These are phyloP conservation scores for Pseudocercospora macadamiae DNA, from an alignment of 2,329 filamentous ascomycete species.

Conservation along the genomic window DNA sequence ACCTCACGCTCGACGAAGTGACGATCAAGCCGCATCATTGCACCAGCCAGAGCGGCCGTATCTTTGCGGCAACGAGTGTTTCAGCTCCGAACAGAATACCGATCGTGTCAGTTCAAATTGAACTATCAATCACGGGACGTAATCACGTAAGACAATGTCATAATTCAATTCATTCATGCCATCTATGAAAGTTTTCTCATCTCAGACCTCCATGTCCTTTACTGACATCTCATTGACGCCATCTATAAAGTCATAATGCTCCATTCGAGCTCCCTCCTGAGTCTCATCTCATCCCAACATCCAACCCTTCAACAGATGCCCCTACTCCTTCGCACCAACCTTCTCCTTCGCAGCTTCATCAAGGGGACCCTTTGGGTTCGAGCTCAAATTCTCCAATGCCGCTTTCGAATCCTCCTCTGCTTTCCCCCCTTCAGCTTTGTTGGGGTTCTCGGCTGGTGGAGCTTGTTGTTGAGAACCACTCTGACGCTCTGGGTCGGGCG, in stretches of 20 bases:
- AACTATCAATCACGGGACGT: no score
- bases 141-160: no score
- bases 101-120: no score
- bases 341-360: constrained; percentile 65
- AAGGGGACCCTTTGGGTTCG: constrained; percentile 68
- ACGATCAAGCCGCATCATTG: no score
- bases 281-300: not conserved
- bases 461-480: constrained; percentile 63
- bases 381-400: constrained; percentile 57
- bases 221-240: no score
- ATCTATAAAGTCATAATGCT: not conserved
- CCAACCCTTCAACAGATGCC: not conserved
- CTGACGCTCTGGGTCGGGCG: constrained; percentile 72
- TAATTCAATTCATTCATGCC: no score
- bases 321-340: constrained; percentile 45
- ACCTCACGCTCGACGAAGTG: no score
- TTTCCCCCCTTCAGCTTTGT: constrained; percentile 48
- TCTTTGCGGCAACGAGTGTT: no score
- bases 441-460: constrained; percentile 50
- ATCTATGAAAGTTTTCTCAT: no score
- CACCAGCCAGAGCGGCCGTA: no score
- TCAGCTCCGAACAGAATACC: no score
- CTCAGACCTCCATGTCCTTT: not conserved
- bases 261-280: no score
- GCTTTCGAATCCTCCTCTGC: constrained; percentile 58